Conservation (phyloP, 2,329 filamentous ascomycete genomes). For the Stachybotrys echinatus region DNA sequence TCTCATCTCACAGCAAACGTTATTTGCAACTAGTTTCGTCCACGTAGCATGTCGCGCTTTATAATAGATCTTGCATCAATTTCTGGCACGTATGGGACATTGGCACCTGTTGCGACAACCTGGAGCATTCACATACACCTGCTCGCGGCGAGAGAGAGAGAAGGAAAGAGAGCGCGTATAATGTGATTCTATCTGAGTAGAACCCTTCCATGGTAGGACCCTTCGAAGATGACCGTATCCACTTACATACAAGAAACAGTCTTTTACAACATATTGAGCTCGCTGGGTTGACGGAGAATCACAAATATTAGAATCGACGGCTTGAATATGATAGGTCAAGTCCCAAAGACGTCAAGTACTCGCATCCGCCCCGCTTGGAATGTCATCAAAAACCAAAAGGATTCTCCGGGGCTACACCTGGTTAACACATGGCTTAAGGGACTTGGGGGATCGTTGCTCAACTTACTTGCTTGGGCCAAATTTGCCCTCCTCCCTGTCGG, state of each 20-base stretch:
- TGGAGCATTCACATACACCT: too few species aligned
- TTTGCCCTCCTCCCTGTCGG: constrained; percentile 87
- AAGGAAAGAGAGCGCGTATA: too few species aligned
- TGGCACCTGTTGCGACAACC: too few species aligned
- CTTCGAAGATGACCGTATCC: neutral
- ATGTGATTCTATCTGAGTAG: too few species aligned
- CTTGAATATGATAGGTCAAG: neutral
- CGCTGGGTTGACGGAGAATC: neutral
- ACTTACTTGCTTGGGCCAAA: constrained; percentile 93
- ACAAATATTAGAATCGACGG: neutral
- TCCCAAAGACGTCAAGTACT: neutral
- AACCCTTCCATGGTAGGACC: neutral
- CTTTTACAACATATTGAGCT: neutral
- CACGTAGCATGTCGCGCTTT: too few species aligned
- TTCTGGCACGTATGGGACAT: too few species aligned
- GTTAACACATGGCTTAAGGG: constrained; percentile 9
- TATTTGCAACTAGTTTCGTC: too few species aligned
- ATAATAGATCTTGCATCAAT: too few species aligned
- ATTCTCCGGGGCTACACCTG: constrained; percentile 44
- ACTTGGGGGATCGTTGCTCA: neutral
- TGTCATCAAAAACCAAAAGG: constrained; percentile 44
- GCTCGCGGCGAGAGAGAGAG: too few species aligned
- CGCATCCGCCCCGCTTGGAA: neutral
- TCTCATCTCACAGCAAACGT: too few species aligned
- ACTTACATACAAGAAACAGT: neutral